Evolutionary conservation across 106 monocot species (phyloP).

Genomic region (Platanthera zijinensis): DNA sequence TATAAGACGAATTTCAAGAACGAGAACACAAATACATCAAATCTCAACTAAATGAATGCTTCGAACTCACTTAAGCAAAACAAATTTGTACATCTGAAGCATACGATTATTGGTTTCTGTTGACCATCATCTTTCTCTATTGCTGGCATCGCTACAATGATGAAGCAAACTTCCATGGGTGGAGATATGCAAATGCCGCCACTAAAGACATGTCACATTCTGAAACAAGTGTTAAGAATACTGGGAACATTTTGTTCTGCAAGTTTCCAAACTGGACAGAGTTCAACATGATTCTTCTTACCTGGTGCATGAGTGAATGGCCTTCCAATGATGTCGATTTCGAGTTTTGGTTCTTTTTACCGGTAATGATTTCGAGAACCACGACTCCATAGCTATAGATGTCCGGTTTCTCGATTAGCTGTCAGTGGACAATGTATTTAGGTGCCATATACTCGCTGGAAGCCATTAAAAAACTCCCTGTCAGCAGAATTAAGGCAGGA

Average conservation of each 20-base stretch:
- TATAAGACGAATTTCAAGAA: too few species aligned
- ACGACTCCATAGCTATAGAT: constrained; percentile 54
- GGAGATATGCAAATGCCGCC: constrained; percentile 75
- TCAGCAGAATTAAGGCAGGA: background rate
- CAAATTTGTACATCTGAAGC: too few species aligned
- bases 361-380: constrained; percentile 51
- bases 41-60: too few species aligned
- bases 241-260: constrained; percentile 95
- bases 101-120: too few species aligned
- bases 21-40: too few species aligned
- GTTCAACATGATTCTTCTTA: constrained; percentile 3
- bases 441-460: constrained; percentile 71
- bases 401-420: constrained; percentile 64
- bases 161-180: constrained; percentile 75
- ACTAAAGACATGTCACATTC: constrained; percentile 46
- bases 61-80: too few species aligned
- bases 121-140: too few species aligned
- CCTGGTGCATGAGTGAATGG: constrained; percentile 34
- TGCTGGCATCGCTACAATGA: constrained; percentile 61
- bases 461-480: background rate
- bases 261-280: constrained; percentile 71
- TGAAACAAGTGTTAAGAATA: constrained; percentile 61
- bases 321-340: constrained; percentile 28
- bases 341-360: constrained; percentile 38
- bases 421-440: constrained; percentile 56